phyloP scores from a whole-genome alignment of 768 basidiomycete genomes.

The Lactarius vividus region DNA sequence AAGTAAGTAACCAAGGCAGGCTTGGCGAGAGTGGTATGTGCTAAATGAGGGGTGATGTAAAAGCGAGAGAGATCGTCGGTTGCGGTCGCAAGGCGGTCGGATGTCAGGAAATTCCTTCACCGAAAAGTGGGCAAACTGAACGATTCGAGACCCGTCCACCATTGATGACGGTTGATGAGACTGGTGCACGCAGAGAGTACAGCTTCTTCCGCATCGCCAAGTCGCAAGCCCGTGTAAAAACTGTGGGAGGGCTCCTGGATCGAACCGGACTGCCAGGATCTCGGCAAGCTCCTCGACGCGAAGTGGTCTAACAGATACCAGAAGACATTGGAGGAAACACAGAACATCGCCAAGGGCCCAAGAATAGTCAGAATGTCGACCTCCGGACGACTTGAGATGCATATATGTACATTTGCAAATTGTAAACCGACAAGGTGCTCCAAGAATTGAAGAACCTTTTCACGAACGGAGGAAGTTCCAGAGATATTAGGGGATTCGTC shows the following conservation, averaged over 20 bases:
- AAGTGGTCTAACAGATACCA: conserved; percentile 4
- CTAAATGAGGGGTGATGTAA: neutral
- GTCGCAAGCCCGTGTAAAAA: neutral
- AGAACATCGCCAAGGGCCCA: neutral
- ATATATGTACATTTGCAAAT: neutral
- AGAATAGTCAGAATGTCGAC: neutral
- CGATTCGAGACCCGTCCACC: too few species aligned
- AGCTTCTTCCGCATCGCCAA: too few species aligned
- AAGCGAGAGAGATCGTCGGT: neutral
- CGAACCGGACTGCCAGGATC: conserved; percentile 7
- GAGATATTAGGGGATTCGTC: conserved; percentile 1
- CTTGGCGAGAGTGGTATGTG: neutral
- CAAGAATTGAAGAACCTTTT: neutral
- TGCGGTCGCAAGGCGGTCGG: too few species aligned
- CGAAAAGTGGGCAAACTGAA: too few species aligned
- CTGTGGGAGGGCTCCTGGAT: neutral
- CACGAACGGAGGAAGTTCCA: neutral
- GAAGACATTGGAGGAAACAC: conserved; percentile 11
- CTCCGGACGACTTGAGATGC: conserved; percentile 9
- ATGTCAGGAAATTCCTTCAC: too few species aligned
- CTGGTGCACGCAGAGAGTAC: too few species aligned
- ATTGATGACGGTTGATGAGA: too few species aligned
- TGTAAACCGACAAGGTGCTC: neutral
- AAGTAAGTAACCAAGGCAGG: neutral
- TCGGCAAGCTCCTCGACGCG: too few species aligned